Evolutionary conservation across 768 basidiomycete genomes (phyloP).

Genomic region (Cystobasidium onofrii): DNA sequence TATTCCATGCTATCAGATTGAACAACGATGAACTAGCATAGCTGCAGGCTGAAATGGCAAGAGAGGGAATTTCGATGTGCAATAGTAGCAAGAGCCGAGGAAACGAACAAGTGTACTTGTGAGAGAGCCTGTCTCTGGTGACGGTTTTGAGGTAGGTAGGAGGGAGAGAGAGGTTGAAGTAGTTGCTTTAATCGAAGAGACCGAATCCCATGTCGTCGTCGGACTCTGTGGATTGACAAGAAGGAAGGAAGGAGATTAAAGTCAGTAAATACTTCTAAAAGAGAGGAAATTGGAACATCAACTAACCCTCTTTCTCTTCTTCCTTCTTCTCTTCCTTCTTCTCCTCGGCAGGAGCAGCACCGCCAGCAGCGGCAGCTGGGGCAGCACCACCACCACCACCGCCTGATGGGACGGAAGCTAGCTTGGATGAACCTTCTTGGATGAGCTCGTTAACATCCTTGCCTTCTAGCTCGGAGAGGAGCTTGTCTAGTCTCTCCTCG

Average conservation of each 20-base stretch:
- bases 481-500: slow-evolving; percentile 64
- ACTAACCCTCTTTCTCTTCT: slow-evolving; percentile 36
- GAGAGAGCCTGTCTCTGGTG: too few relatives aligned
- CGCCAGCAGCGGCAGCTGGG: slow-evolving; percentile 53
- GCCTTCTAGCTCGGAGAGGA: slow-evolving; percentile 81
- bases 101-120: too few relatives aligned
- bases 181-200: slow-evolving; percentile 37
- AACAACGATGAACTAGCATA: neutral
- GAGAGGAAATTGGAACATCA: neutral
- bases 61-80: neutral
- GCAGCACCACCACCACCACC: slow-evolving; percentile 57
- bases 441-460: slow-evolving; percentile 89
- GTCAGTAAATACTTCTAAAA: too few relatives aligned
- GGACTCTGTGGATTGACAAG: slow-evolving; percentile 33
- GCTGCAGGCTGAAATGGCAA: neutral
- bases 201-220: slow-evolving; percentile 44
- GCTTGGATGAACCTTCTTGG: slow-evolving; percentile 81
- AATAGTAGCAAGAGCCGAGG: neutral
- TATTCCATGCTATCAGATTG: neutral
- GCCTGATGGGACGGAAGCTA: slow-evolving; percentile 94
- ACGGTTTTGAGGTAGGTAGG: neutral
- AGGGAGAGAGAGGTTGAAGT: neutral
- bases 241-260: too few relatives aligned
- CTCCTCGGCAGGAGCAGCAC: slow-evolving; percentile 64
- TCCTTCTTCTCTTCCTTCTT: slow-evolving; percentile 70